Percentiles rank a stretch among this genome's conserved stretches.
Evolutionary conservation across 148 eudicot species (phyloP).

Genomic region (Silene uniflora): DNA sequence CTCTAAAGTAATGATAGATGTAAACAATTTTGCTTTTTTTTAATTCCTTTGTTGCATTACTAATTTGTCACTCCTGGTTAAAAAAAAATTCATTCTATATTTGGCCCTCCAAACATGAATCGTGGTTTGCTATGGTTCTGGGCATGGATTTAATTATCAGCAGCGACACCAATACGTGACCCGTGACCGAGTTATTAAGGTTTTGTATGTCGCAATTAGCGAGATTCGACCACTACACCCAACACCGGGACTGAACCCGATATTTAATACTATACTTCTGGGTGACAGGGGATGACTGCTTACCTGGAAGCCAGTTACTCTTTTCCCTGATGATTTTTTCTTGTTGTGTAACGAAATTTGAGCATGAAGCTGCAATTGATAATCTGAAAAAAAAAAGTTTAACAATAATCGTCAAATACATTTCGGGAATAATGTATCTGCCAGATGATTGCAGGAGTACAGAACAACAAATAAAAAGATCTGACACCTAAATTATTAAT

Average conservation of each 20-base stretch:
- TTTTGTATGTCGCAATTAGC: no score
- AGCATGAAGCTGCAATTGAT: conserved; percentile 61
- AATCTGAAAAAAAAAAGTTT: conserved; percentile 43
- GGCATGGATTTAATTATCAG: background rate
- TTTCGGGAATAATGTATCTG: background rate
- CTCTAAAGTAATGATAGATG: no score
- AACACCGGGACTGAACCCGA: no score
- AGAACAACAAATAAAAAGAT: background rate
- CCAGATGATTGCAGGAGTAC: background rate
- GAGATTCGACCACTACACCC: no score
- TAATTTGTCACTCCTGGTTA: background rate
- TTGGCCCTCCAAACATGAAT: background rate
- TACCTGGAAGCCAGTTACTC: conserved; percentile 92
- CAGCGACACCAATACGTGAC: background rate
- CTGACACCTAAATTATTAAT: background rate
- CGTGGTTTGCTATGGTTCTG: background rate
- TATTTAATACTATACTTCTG: no score
- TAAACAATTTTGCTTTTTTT: no score
- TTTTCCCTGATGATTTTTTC: conserved; percentile 71
- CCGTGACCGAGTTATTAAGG: no score
- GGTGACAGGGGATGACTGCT: background rate
- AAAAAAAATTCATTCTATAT: no score
- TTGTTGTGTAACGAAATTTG: conserved; percentile 52
- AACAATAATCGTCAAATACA: conserved; percentile 16
- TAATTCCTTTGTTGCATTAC: background rate